A percentile compares a stretch with the other conserved stretches of the same genome.
Evolutionary conservation across 345 rosid species (phyloP).

Genomic region (Citropsis articulata): DNA sequence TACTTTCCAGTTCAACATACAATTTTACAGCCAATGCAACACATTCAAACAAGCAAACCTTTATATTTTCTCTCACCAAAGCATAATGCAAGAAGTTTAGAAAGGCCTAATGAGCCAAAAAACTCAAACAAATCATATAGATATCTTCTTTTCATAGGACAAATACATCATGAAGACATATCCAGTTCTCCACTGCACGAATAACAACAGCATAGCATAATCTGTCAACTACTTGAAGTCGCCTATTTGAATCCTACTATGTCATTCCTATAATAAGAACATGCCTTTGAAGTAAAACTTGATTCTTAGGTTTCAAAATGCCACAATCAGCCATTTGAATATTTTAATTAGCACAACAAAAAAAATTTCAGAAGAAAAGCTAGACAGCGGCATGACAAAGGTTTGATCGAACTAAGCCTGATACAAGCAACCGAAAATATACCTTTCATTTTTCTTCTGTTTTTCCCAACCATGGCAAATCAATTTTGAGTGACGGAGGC

Average conservation of each 20-base stretch:
- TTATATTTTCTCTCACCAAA: not conserved
- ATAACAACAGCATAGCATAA: not conserved
- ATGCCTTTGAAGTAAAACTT: not conserved
- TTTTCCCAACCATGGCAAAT: conserved; percentile 64
- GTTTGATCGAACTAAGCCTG: conserved; percentile 10
- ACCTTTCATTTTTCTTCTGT: conserved; percentile 42
- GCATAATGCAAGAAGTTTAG: not conserved
- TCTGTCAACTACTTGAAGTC: conserved; percentile 3
- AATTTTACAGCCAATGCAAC: not conserved
- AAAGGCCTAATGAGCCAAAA: not conserved
- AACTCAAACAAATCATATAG: conserved; percentile 8
- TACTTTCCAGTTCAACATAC: not conserved
- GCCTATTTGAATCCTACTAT: conserved; percentile 16
- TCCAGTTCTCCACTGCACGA: not conserved
- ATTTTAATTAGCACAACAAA: conserved; percentile 15
- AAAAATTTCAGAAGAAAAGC: conserved; percentile 1
- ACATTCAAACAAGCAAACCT: not conserved
- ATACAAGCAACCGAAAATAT: conserved; percentile 11
- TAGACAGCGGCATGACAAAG: conserved; percentile 19
- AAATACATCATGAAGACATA: conserved; percentile 11
- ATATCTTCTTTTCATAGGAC: conserved; percentile 12
- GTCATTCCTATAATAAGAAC: conserved; percentile 8
- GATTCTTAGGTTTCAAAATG: conserved; percentile 6
- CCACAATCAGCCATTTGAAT: conserved; percentile 10
- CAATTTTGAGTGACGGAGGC: conserved; percentile 60